A percentile compares a stretch with the other conserved stretches of the same genome.
These are phyloP conservation scores for Chrysanthemum lavandulifolium DNA, from an alignment of 129 eudicot genomes.

Conservation along the genomic window DNA sequence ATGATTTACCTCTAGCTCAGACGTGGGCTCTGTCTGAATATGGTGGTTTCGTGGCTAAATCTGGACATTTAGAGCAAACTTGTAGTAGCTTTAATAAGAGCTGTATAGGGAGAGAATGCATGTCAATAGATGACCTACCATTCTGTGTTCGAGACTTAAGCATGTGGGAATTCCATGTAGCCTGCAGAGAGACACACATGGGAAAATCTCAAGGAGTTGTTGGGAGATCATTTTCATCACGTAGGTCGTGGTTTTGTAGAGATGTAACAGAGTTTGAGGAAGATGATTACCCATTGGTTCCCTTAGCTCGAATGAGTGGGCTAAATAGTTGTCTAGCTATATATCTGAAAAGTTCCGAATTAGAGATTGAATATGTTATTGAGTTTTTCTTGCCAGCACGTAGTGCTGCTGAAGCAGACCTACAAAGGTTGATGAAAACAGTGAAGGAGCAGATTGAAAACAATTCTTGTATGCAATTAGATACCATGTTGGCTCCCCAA, in stretches of 20 bases:
- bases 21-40: not conserved
- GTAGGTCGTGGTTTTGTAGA: constrained; percentile 4
- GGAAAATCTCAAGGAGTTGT: constrained; percentile 17
- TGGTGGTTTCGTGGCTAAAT: constrained; percentile 6
- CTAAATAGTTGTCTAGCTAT: constrained; percentile 15
- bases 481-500: not conserved
- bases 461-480: constrained; percentile 12
- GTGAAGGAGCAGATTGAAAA: constrained; percentile 3
- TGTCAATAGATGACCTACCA: constrained; percentile 14
- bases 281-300: constrained; percentile 20
- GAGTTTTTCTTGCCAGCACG: constrained; percentile 15
- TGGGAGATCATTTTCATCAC: constrained; percentile 4
- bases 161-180: constrained; percentile 4
- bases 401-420: not conserved
- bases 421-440: not conserved
- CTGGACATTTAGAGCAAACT: constrained; percentile 1
- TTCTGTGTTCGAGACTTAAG: constrained; percentile 13
- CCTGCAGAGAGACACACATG: constrained; percentile 6
- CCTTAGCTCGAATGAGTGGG: constrained; percentile 1
- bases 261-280: constrained; percentile 2
- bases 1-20: constrained; percentile 15
- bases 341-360: not conserved
- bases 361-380: constrained; percentile 5
- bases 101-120: constrained; percentile 18
- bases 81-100: constrained; percentile 17